phyloP scores from a whole-genome alignment of 208 protist genomes.

The Trypanosoma cruzi region DNA sequence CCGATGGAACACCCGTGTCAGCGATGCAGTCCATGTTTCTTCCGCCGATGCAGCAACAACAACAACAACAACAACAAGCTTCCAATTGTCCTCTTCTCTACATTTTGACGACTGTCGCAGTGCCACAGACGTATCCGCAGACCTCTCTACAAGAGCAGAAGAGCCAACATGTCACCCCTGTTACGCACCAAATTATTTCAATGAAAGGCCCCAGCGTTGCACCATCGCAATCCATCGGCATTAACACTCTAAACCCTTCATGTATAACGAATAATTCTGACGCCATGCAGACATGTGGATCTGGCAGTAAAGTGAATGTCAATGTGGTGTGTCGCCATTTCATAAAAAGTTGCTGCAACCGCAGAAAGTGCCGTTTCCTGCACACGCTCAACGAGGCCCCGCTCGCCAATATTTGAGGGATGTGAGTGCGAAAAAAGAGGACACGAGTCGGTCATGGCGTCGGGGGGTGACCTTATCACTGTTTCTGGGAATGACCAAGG shows the following conservation, averaged over 20 bases:
- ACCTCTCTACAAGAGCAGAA: neutral
- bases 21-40: neutral
- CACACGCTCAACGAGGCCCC: conserved; percentile 19
- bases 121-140: conserved; percentile 2
- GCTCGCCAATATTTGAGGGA: neutral
- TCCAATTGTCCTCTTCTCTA: neutral
- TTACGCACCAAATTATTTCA: neutral
- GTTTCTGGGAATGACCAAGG: neutral
- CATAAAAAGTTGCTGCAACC: conserved; percentile 63
- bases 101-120: conserved; percentile 5
- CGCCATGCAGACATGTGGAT: neutral
- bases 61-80: neutral
- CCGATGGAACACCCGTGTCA: neutral
- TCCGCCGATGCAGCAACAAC: neutral
- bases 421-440: neutral
- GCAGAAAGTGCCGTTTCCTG: conserved; percentile 67
- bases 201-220: neutral
- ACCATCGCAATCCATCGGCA: neutral
- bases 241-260: neutral
- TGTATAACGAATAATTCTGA: neutral
- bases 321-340: conserved; percentile 50
- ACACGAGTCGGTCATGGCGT: too few species aligned
- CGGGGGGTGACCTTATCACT: too few species aligned
- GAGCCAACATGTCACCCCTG: neutral
- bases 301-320: conserved; percentile 8